Evolutionary conservation across 2,329 filamentous ascomycete species (phyloP), one percentile per base, ranked within the genome.

Genomic region (Penicillium sp.): DNA sequence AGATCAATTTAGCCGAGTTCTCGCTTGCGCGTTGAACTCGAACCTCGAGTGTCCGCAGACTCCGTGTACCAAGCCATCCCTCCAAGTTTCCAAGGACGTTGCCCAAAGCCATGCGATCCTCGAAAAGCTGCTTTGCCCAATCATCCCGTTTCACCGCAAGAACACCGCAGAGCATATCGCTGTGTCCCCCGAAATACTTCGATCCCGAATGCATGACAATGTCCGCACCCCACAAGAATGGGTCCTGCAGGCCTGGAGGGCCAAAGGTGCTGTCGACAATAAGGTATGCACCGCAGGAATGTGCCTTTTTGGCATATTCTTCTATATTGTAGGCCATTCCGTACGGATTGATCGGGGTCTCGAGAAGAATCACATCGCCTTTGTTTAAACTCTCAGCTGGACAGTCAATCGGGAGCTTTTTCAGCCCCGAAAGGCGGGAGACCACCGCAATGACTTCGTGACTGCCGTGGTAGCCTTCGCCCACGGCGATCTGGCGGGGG

Each of bases 101-200:
- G 1, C 94, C 94, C 14, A 97, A 78, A 60, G 86, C 84, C n/a
- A 91, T 70, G 2, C 94, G 82, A 72, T 98, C 93, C 2, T 75
- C 74, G 43, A 81, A 77, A 69, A 97, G 77, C 19, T 74, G 78
- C 49, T 75, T 73, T 13, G 85, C 71, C 88, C 88, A 90, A 5
- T 79, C 79, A 51, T 80, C 67, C 41, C 77, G 77, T 24, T 82
- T 79, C 6, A 91, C 82, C 0, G 86, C 85, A 40, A 98, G 78
- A 31, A 95, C 88, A 31, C 94, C 94, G 71, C 91, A 95, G 7
- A 98, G 85, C 85, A 97, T 84, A 77, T 98, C 94, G 65, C 89
- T 93, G 78, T 98, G 94, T 0, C 94, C 94, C 27, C 94, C 94
- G 65, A 98, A 85, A 77, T 97, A 98, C 82, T 97, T 98, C 16